Base-by-base conservation (phyloP, 495 filamentous ascomycete species). In the Podospora pseudopauciseta region DNA sequence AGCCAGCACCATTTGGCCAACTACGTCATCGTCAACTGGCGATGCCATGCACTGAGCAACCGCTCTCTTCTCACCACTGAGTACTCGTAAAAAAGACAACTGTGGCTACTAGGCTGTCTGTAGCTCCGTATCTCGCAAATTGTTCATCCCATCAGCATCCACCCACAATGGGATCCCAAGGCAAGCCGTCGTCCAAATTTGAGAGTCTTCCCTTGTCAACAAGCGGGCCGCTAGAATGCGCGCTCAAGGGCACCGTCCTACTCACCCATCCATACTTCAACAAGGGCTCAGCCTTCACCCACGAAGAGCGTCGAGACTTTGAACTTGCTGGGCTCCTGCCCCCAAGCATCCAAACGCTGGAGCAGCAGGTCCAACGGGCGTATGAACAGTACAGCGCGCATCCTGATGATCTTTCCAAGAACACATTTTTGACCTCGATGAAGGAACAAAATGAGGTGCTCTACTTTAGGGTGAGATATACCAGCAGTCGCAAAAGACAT, bases 341-440 rank as follows among this genome's bases (percentile, higher is more conserved):
- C 0, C 82, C 83, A 11, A 86, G 88, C 73, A 79, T 92, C 16
- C 91, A 94, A 72, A 91, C 89, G 0, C 83, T 96, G n/a, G 89
- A 94, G 15, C 88, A 92, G 68, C 93, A 96, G 72, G 88, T 88
- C 16, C 75, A 86, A 63, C 85, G 93, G 20, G 92, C 93, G 1
- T 94, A 96, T 78, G 79, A 91, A 70, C 93, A 97, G 75, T 96
- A 94, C 74, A 77, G 74, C 54, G 85, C 81, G 19, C 80, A 86
- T 7, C 67, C 75, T 0, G 82, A 88, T 76, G 85, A 89, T 68
- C 76, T 94, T 58, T 88, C 87, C 9, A 94, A 94, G 81, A 94
- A 95, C 66, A 92, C 90, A 0, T 94, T 95, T 71, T 84, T 96
- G 86, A 91, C 90, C 0, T 93, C 90, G 69, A 84, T 96, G 84